Evolutionary conservation across 352 stramenopile genomes (phyloP).

Genomic region (Globisporangium okanoganense): DNA sequence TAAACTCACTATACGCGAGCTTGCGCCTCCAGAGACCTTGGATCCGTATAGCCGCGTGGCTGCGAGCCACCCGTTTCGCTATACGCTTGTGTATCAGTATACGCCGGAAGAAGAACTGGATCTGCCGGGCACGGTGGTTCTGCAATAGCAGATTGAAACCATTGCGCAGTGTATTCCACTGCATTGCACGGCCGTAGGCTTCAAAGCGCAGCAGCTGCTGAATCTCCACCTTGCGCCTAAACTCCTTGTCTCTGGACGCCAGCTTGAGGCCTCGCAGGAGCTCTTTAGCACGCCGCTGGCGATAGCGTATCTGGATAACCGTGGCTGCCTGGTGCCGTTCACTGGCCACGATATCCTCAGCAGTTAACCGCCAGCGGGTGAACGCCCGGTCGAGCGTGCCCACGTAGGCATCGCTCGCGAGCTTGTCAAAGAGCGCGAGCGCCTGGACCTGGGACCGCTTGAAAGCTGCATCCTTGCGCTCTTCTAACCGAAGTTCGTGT

Average conservation of each 20-base stretch:
- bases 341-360: slow-evolving; percentile 1
- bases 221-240: slow-evolving; percentile 36
- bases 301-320: slow-evolving; percentile 41
- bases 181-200: slow-evolving; percentile 43
- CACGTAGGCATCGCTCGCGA: slow-evolving; percentile 57
- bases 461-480: slow-evolving; percentile 25
- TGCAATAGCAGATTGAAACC: slow-evolving; percentile 54
- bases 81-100: slow-evolving; percentile 30
- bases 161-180: slow-evolving; percentile 50
- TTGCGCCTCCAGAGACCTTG: slow-evolving; percentile 32
- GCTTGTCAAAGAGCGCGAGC: slow-evolving; percentile 43
- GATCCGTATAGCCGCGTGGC: slow-evolving; percentile 26
- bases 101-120: slow-evolving; percentile 52
- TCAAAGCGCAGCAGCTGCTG: slow-evolving; percentile 55
- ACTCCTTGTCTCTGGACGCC: slow-evolving; percentile 35
- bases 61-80: slow-evolving; percentile 11
- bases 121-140: slow-evolving; percentile 34
- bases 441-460: slow-evolving; percentile 30
- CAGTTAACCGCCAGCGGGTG: slow-evolving; percentile 24
- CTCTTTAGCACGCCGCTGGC: slow-evolving; percentile 28
- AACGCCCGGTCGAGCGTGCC: slow-evolving; percentile 38
- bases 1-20: slow-evolving; percentile 22
- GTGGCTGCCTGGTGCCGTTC: slow-evolving; percentile 33
- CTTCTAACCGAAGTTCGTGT: slow-evolving; percentile 11
- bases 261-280: slow-evolving; percentile 35